Evolutionary conservation across 768 basidiomycete species (phyloP).

Genomic region (Pleurotus djamor): DNA sequence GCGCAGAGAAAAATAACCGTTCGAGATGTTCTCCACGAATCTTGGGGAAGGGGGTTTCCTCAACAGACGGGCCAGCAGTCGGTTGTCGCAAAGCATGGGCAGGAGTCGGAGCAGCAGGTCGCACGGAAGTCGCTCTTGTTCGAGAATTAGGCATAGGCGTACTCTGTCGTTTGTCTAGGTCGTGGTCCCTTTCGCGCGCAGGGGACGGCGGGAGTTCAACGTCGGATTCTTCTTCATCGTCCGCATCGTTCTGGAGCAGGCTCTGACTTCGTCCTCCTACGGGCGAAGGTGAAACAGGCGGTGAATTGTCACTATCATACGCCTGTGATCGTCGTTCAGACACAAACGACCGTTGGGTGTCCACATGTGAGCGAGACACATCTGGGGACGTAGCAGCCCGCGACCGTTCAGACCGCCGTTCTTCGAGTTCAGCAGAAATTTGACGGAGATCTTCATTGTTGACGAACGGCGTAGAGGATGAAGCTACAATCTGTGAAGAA

Average conservation of each 20-base stretch:
- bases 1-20: slow-evolving; percentile 76
- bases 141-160: slow-evolving; percentile 4
- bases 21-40: slow-evolving; percentile 81
- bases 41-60: slow-evolving; percentile 71
- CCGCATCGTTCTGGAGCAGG: slow-evolving; percentile 11
- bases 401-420: slow-evolving; percentile 51
- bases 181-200: not conserved
- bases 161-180: not conserved
- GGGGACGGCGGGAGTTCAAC: slow-evolving; percentile 8
- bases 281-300: slow-evolving; percentile 9
- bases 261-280: slow-evolving; percentile 6
- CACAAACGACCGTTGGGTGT: not conserved
- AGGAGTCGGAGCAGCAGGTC: slow-evolving; percentile 35
- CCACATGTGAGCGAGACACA: slow-evolving; percentile 12
- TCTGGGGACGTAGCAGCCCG: slow-evolving; percentile 9
- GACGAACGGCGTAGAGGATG: slow-evolving; percentile 34
- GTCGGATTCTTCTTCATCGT: slow-evolving; percentile 16
- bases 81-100: slow-evolving; percentile 21
- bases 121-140: slow-evolving; percentile 10
- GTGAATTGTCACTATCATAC: not conserved
- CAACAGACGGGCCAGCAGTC: slow-evolving; percentile 9
- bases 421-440: slow-evolving; percentile 66
- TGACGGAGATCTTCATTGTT: slow-evolving; percentile 58
- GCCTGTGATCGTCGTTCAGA: not conserved
- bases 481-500: not conserved